A percentile compares a stretch with the other conserved stretches of the same genome.
Evolutionary conservation across 2,329 filamentous ascomycete genomes (phyloP).

Genomic region (Hypoxylon sp.): DNA sequence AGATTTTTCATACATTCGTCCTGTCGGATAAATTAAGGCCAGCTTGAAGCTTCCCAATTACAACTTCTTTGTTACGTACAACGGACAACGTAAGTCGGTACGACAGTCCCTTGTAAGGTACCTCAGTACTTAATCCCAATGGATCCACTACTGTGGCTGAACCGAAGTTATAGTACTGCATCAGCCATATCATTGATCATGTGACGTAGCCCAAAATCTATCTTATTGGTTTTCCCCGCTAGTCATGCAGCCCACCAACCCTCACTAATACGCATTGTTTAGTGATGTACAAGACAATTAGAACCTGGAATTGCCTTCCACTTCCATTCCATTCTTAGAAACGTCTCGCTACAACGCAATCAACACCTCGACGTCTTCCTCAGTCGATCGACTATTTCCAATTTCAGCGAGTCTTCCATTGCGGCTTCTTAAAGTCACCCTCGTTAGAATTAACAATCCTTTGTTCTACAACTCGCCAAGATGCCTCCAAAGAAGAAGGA

Average conservation of each 20-base stretch:
- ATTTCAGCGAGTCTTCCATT: neutral
- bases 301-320: constrained; percentile 22
- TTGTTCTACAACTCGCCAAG: constrained; percentile 56
- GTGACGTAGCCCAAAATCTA: constrained; percentile 46
- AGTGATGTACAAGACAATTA: constrained; percentile 33
- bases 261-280: constrained; percentile 34
- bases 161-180: neutral
- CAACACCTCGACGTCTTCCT: neutral
- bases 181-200: constrained; percentile 29
- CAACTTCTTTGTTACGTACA: constrained; percentile 17
- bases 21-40: constrained; percentile 47
- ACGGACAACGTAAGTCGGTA: constrained; percentile 22
- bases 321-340: constrained; percentile 25
- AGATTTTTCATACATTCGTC: constrained; percentile 27
- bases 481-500: constrained; percentile 81
- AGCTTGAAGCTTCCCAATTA: constrained; percentile 53
- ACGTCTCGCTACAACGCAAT: constrained; percentile 3
- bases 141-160: neutral
- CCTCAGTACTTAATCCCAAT: neutral
- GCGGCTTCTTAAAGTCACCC: neutral
- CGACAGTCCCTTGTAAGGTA: constrained; percentile 27
- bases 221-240: constrained; percentile 41
- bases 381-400: neutral
- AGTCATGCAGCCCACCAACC: constrained; percentile 48
- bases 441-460: neutral